Evolutionary conservation across 1,284 basidiomycete species (phyloP).

Genomic region (Puccinia horiana): DNA sequence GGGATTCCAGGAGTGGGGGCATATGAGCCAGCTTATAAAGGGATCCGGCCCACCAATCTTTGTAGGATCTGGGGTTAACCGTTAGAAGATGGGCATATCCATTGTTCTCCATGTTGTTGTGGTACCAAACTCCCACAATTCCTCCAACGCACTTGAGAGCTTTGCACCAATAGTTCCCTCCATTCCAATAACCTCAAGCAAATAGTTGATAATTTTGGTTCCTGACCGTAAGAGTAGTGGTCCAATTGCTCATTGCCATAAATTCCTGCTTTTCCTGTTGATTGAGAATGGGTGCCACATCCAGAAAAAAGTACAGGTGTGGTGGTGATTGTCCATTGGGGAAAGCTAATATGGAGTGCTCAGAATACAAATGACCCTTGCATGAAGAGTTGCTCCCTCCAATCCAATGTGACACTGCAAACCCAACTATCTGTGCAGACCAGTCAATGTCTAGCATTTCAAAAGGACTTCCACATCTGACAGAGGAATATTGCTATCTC

Average conservation of each 20-base stretch:
- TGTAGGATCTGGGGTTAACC: neutral
- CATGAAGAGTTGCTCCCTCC: neutral
- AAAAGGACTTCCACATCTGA: too few relatives aligned
- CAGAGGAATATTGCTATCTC: too few relatives aligned
- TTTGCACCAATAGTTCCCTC: neutral
- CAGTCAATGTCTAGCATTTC: too few relatives aligned
- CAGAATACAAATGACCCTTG: neutral
- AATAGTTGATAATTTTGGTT: neutral
- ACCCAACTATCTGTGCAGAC: too few relatives aligned
- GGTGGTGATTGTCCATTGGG: neutral
- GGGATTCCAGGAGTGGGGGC: neutral
- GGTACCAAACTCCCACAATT: slow-evolving; percentile 14
- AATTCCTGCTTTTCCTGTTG: neutral
- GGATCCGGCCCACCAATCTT: neutral
- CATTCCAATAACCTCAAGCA: slow-evolving; percentile 15
- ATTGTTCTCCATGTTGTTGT: neutral
- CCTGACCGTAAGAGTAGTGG: neutral
- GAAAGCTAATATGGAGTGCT: neutral
- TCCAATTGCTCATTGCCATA: neutral
- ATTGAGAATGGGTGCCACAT: neutral
- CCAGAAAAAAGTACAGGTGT: slow-evolving; percentile 8
- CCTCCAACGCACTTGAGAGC: too few relatives aligned
- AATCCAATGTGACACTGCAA: neutral
- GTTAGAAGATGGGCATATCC: neutral
- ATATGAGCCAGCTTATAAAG: neutral